Base-by-base conservation (phyloP, 139 green algal species). In the Chlamydomonas schloesseri region DNA sequence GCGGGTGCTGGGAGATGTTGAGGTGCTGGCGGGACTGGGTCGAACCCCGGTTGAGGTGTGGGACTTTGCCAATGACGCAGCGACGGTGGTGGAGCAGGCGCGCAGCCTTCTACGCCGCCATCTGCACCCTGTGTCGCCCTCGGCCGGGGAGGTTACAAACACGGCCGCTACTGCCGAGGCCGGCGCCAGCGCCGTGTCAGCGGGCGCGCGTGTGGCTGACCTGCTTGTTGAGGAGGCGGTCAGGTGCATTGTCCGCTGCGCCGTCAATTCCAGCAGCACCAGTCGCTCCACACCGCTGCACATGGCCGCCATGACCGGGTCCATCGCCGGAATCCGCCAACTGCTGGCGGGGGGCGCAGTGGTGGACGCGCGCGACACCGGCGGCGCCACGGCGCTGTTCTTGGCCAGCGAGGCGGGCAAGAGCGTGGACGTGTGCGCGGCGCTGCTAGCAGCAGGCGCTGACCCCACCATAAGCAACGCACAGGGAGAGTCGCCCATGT, bases 401-500 rank as follows among this genome's bases (percentile, higher is more conserved):
- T 55, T 87, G 3, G 94, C 95, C 1, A 91, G 83, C 36, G 93
- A 97, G 73, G 37, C 75, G 13, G 96, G 95, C 9, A 84, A 93
- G n/a, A n/a, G n/a, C 47, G 72, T 57, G 17, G 60, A 15, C 1
- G 87, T 73, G 29, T 91, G 29, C 31, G 71, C 23, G 6, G 73
- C 67, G 60, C 88, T 98, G 75, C 90, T 98, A 70, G 79, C 36
- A 21, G 91, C 82, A 3, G 95, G 93, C 1, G 94, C 91, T 0
- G 65, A 92, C 33, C 81, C 72, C 8, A 71, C 73, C 9, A 18
- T 86, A 42, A 65, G 74, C 57, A 98, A 97, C 71, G 74, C 89
- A 6, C 74, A 84, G 13, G 91, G 94, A 11, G 94, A 98, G 94
- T 91, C 88, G 28, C 94, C 96, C 0, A 87, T 99, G 58, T 99